Conservation (phyloP, 2,329 filamentous ascomycete genomes). For the Phialemonium atrogriseum region DNA sequence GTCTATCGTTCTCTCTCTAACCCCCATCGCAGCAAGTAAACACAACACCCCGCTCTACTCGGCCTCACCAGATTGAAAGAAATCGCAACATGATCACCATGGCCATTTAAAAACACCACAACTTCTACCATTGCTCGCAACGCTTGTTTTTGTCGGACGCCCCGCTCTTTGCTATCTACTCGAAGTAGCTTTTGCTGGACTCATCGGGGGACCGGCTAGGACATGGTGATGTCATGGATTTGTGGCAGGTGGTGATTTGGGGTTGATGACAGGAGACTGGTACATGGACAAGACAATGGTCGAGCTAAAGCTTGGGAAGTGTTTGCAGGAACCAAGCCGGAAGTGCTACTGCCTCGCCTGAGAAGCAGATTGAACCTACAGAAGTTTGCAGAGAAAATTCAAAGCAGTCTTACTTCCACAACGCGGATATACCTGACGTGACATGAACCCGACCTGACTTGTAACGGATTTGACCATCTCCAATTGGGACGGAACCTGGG, state of each 20-base stretch:
- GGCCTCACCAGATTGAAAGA: conserved; percentile 36
- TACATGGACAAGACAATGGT: conserved; percentile 4
- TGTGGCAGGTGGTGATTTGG: conserved; percentile 1
- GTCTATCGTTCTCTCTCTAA: conserved; percentile 21
- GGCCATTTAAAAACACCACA: conserved; percentile 19
- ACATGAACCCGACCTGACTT: too few relatives aligned
- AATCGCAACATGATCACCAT: conserved; percentile 16
- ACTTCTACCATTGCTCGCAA: conserved; percentile 7
- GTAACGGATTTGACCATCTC: too few relatives aligned
- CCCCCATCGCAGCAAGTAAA: conserved; percentile 53
- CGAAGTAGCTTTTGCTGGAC: too few relatives aligned
- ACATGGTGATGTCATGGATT: too few relatives aligned
- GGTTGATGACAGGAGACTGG: background rate
- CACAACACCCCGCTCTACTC: conserved; percentile 52
- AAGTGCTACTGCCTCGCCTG: conserved; percentile 4
- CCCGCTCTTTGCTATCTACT: too few relatives aligned
- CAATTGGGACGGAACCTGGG: too few relatives aligned
- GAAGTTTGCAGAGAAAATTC: conserved; percentile 1
- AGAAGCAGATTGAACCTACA: conserved; percentile 2
- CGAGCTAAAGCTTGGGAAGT: conserved; percentile 2
- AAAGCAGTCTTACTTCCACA: too few relatives aligned
- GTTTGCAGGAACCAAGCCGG: conserved; percentile 2
- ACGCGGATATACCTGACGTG: too few relatives aligned
- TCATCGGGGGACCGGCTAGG: too few relatives aligned
- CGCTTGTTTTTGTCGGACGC: too few relatives aligned